Conservation (phyloP, 805 yeast genomes). For the Metschnikowia bowlesiae region DNA sequence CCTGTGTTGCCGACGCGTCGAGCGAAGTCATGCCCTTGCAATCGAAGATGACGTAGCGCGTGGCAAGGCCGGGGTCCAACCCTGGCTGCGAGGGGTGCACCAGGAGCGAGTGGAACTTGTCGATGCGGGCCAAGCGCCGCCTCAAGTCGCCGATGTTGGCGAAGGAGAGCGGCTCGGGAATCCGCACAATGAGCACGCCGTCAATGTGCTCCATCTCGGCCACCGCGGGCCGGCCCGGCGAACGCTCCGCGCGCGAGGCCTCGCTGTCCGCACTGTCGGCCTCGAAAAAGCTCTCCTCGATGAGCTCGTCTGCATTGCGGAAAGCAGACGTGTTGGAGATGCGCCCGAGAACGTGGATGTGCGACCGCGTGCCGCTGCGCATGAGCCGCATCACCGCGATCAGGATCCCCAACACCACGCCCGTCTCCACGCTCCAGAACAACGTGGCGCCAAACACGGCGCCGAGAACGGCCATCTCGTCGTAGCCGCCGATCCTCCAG, state of each 20-base stretch:
- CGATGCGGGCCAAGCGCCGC: slow-evolving; percentile 62
- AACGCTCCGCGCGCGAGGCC: not conserved
- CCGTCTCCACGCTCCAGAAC: slow-evolving; percentile 37
- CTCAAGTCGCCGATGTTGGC: slow-evolving; percentile 79
- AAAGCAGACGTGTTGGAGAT: slow-evolving; percentile 47
- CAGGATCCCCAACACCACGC: slow-evolving; percentile 32
- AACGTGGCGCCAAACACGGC: slow-evolving; percentile 25
- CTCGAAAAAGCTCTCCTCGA: slow-evolving; percentile 30
- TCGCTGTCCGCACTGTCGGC: not conserved
- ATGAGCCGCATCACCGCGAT: slow-evolving; percentile 34
- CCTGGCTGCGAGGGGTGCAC: slow-evolving; percentile 72
- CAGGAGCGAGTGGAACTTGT: slow-evolving; percentile 67
- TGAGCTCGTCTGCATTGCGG: slow-evolving; percentile 65
- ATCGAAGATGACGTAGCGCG: slow-evolving; percentile 62
- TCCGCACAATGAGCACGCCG: slow-evolving; percentile 71
- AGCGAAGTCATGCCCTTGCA: slow-evolving; percentile 76
- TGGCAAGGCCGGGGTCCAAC: slow-evolving; percentile 34
- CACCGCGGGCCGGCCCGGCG: slow-evolving; percentile 8
- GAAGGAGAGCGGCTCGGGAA: slow-evolving; percentile 86
- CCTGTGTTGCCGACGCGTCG: slow-evolving; percentile 78
- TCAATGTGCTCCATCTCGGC: slow-evolving; percentile 47
- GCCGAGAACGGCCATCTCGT: slow-evolving; percentile 19
- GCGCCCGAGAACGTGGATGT: slow-evolving; percentile 44
- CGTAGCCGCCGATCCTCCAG: slow-evolving; percentile 21
- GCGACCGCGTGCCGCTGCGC: slow-evolving; percentile 37